Evolutionary conservation across 2,329 filamentous ascomycete species (phyloP), one percentile per base, ranked within the genome.

Genomic region (Aureobasidium sp.): DNA sequence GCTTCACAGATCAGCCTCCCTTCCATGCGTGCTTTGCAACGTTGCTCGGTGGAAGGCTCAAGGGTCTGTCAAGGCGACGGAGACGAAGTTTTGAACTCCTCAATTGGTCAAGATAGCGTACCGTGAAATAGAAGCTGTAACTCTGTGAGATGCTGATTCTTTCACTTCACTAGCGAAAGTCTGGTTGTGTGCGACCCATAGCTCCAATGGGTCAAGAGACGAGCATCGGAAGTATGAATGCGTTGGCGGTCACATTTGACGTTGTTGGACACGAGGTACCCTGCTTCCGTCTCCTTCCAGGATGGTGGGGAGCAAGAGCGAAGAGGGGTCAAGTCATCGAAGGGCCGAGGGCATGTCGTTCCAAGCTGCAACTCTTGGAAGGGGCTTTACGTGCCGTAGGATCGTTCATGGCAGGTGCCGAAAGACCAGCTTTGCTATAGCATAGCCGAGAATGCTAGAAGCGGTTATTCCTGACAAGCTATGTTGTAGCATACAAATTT

Each of bases 211-310:
- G 26, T 48, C 43, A 9, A 46, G n/a, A 20, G 43, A 59, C 24
- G 41, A 47, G 32, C 32, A 48, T 47, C 55, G 44, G 44, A 59
- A 44, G 57, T 36, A 60, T 51, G 57, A 43, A 46, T 60, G 57
- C 41, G 57, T 34, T 60, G 57, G 57, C 57, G 27, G 44, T 59
- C 55, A 59, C 55, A 48, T 59, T 59, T 37, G 55, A 59, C 43
- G 24, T 59, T 34, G 41, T 20, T 59, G 55, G 24, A 43, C 55
- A 59, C 55, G 55, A 48, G 43, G 43, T 47, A 48, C 44, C 32
- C 43, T 59, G 43, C 55, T 59, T 48, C 43, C 32, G 43, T 47
- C 39, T 57, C 13, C 20, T 15, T 24, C 39, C 55, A 47, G 7
- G 20, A 29, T 47, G 43, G 55, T 59, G 55, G 55, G 55, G 43